A percentile compares a stretch with the other conserved stretches of the same genome.
Conservation (phyloP, 768 basidiomycete species). For the Tulasnella sp. region DNA sequence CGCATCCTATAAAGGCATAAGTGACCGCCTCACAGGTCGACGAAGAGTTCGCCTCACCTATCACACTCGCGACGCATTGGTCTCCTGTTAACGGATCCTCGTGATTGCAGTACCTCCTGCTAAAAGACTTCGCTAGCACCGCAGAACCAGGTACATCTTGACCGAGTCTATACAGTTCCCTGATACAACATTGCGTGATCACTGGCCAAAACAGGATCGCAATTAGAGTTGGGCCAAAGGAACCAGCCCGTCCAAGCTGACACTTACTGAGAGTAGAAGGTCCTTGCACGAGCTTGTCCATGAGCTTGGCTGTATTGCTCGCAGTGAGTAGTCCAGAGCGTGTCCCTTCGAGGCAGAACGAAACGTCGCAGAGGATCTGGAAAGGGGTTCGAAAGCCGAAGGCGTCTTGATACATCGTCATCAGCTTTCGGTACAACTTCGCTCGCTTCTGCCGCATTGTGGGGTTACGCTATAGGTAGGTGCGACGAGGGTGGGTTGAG, state of each 20-base stretch:
- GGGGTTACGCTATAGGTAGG: background rate
- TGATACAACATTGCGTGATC: constrained; percentile 98
- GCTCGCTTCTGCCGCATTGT: constrained; percentile 90
- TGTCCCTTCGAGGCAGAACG: constrained; percentile 64
- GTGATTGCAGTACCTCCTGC: constrained; percentile 92
- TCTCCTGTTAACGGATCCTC: constrained; percentile 72
- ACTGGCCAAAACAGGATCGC: constrained; percentile 38
- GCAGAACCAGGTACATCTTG: constrained; percentile 59
- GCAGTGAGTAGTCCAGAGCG: background rate
- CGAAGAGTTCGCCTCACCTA: constrained; percentile 44
- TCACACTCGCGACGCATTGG: constrained; percentile 69
- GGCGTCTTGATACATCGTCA: constrained; percentile 74
- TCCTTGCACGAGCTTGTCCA: constrained; percentile 71
- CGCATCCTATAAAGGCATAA: constrained; percentile 40
- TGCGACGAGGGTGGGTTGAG: background rate
- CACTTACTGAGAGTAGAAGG: constrained; percentile 82
- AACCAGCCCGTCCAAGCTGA: background rate
- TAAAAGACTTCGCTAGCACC: constrained; percentile 86
- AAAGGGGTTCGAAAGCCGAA: constrained; percentile 92
- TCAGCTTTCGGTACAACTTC: constrained; percentile 88
- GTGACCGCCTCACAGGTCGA: background rate
- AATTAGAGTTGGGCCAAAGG: constrained; percentile 16
- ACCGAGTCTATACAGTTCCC: constrained; percentile 82
- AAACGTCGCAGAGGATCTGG: constrained; percentile 84
- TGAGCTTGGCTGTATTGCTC: constrained; percentile 40